Evolutionary conservation across 2,329 filamentous ascomycete genomes (phyloP), one percentile per base, ranked within the genome.

Genomic region (Acrocalymma vagum): DNA sequence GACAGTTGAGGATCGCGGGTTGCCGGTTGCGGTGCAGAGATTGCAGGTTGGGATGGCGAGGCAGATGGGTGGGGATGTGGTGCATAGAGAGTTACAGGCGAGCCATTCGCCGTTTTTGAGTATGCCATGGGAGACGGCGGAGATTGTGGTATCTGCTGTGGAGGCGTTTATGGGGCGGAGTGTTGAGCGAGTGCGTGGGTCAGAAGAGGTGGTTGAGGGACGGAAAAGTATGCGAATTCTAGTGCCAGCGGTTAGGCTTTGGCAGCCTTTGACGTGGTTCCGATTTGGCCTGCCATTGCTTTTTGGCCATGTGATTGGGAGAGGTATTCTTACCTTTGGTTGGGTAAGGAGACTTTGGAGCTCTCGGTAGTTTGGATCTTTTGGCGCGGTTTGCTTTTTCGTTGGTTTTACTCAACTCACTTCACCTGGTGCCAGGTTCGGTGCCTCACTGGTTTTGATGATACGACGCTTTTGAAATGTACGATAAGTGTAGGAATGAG

Each of bases 71-170:
- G 69, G 48, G 0, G 47, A 52, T 25, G 53, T 78, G 1, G 65
- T 62, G 44, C 54, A 70, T 17, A 49, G 71, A 4, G 73, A 78
- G 60, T 42, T 80, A 28, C 45, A 55, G 25, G 74, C 65, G n/a
- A 72, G 76, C 14, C 77, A 80, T 59, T 78, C 74, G 9, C 75
- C 76, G 0, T 76, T 80, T 58, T 42, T 81, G 52, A 79, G 77
- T 53, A 61, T 56, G 47, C 73, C 76, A 0, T 55, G 65, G 3
- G 70, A 72, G 40, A 72, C 72, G 1, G 71, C 58, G 1, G 49
- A 47, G 3, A 57, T 77, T 29, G 50, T 79, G 10, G 2, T 62
- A 9, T 64, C 73, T 35, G 72, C 72, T 39, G 56, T 69, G 10
- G 48, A 29, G 20, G 57, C 61, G 13, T 67, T 72, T 50, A 51